These are phyloP conservation scores for Yamadazyma phyllophila DNA, from an alignment of 805 yeast species.

Conservation along the genomic window DNA sequence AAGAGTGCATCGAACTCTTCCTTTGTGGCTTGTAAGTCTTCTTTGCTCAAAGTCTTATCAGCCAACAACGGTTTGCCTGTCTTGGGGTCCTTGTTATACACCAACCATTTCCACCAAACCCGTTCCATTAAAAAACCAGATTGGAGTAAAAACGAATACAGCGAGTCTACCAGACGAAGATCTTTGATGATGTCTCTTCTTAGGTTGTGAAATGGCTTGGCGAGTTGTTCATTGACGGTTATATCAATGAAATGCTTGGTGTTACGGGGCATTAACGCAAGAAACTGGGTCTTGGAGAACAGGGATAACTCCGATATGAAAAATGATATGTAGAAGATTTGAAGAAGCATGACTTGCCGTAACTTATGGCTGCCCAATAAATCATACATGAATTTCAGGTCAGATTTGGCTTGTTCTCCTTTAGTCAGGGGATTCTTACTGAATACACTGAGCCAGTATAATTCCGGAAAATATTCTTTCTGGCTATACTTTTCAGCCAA, in stretches of 20 bases:
- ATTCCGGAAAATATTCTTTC: slow-evolving; percentile 33
- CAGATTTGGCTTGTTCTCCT: slow-evolving; percentile 21
- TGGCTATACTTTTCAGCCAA: slow-evolving; percentile 19
- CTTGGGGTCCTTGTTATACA: slow-evolving; percentile 34
- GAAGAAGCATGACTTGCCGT: slow-evolving; percentile 27
- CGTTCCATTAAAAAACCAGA: slow-evolving; percentile 27
- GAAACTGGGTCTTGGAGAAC: slow-evolving; percentile 20
- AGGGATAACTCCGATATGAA: slow-evolving; percentile 30
- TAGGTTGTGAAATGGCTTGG: slow-evolving; percentile 19
- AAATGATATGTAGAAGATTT: slow-evolving; percentile 28
- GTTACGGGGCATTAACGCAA: slow-evolving; percentile 22
- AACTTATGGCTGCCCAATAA: slow-evolving; percentile 26
- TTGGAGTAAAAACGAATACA: slow-evolving; percentile 26
- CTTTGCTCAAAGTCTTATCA: slow-evolving; percentile 18
- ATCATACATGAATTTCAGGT: slow-evolving; percentile 22
- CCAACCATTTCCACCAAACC: slow-evolving; percentile 41
- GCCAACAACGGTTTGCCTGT: slow-evolving; percentile 29
- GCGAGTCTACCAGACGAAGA: slow-evolving; percentile 23
- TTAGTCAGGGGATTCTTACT: slow-evolving; percentile 15
- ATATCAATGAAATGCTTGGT: slow-evolving; percentile 39
- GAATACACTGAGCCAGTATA: slow-evolving; percentile 34
- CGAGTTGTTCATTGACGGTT: slow-evolving; percentile 6
- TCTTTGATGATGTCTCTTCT: slow-evolving; percentile 25
- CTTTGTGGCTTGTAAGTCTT: slow-evolving; percentile 14
- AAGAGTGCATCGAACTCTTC: slow-evolving; percentile 18